These are phyloP conservation scores for Monosporascus sp. DNA, from an alignment of 2,329 filamentous ascomycete genomes.

Conservation along the genomic window DNA sequence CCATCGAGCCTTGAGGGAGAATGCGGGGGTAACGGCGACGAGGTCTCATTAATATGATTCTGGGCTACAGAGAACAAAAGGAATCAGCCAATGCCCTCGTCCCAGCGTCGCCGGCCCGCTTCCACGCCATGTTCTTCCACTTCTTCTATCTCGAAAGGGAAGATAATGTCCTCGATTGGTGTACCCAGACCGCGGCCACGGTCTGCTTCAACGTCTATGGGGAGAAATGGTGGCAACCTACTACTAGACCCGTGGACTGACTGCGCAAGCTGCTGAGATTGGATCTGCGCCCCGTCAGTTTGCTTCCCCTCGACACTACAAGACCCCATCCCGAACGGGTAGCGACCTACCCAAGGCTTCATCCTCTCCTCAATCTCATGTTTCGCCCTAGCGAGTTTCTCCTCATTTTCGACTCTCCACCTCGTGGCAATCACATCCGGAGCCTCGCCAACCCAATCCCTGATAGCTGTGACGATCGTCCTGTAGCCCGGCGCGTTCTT, in stretches of 20 bases:
- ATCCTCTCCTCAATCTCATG: slow-evolving; percentile 42
- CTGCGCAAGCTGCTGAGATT: slow-evolving; percentile 22
- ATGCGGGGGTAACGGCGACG: slow-evolving; percentile 21
- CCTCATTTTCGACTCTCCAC: slow-evolving; percentile 57
- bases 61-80: slow-evolving; percentile 23
- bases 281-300: slow-evolving; percentile 18
- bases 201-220: slow-evolving; percentile 13
- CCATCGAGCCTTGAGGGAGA: slow-evolving; percentile 18
- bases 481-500: slow-evolving; percentile 61
- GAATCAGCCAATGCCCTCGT: slow-evolving; percentile 26
- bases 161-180: slow-evolving; percentile 19
- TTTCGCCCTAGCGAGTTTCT: slow-evolving; percentile 38
- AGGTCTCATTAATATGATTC: slow-evolving; percentile 28
- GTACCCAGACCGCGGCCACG: slow-evolving; percentile 16
- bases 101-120: slow-evolving; percentile 7
- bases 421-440: slow-evolving; percentile 48
- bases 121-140: slow-evolving; percentile 17
- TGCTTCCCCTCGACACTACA: neutral
- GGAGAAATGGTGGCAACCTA: slow-evolving; percentile 24
- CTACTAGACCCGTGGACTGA: slow-evolving; percentile 18
- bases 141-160: slow-evolving; percentile 30
- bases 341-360: slow-evolving; percentile 32
- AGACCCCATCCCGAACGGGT: neutral
- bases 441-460: slow-evolving; percentile 49
- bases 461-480: slow-evolving; percentile 43